Percentiles rank a stretch among this genome's conserved stretches.
phyloP scores from a whole-genome alignment of 371 early-diverging fungal genomes.

The Syncephalastrum sp. region DNA sequence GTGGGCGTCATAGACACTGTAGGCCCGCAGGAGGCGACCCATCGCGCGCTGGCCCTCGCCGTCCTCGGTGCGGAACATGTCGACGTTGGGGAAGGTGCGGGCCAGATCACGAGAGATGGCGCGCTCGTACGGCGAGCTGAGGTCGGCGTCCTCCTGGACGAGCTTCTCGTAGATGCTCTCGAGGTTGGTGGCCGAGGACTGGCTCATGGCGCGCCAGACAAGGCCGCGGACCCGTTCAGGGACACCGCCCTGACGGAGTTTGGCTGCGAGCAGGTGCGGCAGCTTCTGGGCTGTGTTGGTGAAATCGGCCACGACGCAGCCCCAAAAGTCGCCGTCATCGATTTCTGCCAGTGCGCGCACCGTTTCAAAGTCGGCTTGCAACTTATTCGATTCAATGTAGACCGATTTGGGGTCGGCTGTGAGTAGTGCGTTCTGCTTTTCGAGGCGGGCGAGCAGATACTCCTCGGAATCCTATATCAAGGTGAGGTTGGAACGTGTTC shows the following conservation, averaged over 20 bases:
- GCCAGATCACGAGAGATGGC: constrained; percentile 88
- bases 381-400: constrained; percentile 57
- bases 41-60: constrained; percentile 87
- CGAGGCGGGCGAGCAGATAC: constrained; percentile 55
- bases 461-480: constrained; percentile 52
- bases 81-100: constrained; percentile 87
- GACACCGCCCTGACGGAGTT: constrained; percentile 79
- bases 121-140: constrained; percentile 76
- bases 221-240: constrained; percentile 84
- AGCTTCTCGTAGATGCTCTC: constrained; percentile 82
- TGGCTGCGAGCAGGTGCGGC: constrained; percentile 63
- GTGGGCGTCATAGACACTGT: constrained; percentile 84
- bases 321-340: constrained; percentile 94
- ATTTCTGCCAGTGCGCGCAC: constrained; percentile 30
- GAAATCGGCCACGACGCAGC: constrained; percentile 83
- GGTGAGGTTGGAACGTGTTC: not conserved
- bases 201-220: constrained; percentile 91
- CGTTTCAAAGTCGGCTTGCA: constrained; percentile 54
- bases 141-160: constrained; percentile 58
- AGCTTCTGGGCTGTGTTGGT: constrained; percentile 58
- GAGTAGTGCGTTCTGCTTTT: constrained; percentile 59
- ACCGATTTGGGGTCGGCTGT: constrained; percentile 61
- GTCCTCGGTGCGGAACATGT: constrained; percentile 77
- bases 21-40: constrained; percentile 85
- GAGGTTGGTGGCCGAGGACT: constrained; percentile 67